phyloP scores from a whole-genome alignment of 2,329 filamentous ascomycete genomes.

The Huntiella bhutanensis region DNA sequence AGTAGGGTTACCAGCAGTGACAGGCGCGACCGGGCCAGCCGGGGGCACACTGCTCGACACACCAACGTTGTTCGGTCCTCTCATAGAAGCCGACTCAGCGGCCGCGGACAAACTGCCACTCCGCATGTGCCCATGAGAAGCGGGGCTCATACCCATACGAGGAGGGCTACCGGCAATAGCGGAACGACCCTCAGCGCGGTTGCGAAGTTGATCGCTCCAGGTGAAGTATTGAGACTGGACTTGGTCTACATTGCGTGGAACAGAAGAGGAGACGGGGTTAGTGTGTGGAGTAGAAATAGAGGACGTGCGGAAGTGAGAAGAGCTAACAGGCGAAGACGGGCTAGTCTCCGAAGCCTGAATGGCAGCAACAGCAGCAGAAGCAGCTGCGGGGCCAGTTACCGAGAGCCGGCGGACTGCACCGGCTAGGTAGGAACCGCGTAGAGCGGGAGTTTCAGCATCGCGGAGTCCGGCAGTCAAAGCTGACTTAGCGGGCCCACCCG shows the following conservation, averaged over 20 bases:
- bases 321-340: background rate
- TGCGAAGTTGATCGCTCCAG: slow-evolving; percentile 90
- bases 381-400: slow-evolving; percentile 5
- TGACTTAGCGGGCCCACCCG: slow-evolving; percentile 2
- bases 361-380: background rate
- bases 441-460: background rate
- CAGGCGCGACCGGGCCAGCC: slow-evolving; percentile 14
- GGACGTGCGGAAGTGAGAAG: background rate
- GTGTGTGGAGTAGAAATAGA: slow-evolving; percentile 3
- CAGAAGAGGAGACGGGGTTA: slow-evolving; percentile 5
- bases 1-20: slow-evolving; percentile 27
- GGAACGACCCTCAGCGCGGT: slow-evolving; percentile 42
- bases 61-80: slow-evolving; percentile 37
- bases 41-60: slow-evolving; percentile 14
- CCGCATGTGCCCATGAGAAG: background rate
- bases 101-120: no score
- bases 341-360: background rate
- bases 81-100: background rate
- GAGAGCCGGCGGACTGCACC: slow-evolving; percentile 10
- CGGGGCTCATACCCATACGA: slow-evolving; percentile 2
- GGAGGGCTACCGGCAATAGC: slow-evolving; percentile 7
- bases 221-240: slow-evolving; percentile 80
- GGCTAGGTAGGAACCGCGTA: slow-evolving; percentile 6
- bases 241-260: slow-evolving; percentile 12
- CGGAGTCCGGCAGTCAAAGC: slow-evolving; percentile 3